Conservation (phyloP, 192 early-diverging fungal species). For the Coemansia sp. region DNA sequence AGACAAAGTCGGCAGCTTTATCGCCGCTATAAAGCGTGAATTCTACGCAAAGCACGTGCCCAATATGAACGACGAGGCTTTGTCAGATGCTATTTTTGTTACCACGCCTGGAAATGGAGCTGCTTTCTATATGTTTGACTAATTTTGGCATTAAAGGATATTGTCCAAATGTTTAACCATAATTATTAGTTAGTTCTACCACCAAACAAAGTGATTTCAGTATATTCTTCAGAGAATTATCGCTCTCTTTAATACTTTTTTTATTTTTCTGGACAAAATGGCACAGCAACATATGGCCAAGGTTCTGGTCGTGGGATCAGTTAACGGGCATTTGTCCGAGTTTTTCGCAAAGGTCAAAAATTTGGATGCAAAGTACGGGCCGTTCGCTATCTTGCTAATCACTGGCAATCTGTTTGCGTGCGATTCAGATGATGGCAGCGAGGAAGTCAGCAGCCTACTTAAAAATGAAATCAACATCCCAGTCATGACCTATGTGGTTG, state of each 20-base stretch:
- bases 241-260: background rate
- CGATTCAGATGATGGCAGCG: constrained; percentile 37
- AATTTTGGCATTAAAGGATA: background rate
- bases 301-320: constrained; percentile 69
- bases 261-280: background rate
- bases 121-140: constrained; percentile 12
- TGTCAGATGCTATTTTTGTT: constrained; percentile 59
- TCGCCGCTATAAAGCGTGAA: constrained; percentile 61
- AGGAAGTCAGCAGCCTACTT: constrained; percentile 58
- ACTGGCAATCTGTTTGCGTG: constrained; percentile 78
- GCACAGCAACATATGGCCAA: constrained; percentile 13
- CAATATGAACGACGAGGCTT: constrained; percentile 41
- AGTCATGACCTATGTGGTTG: constrained; percentile 72
- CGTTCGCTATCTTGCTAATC: constrained; percentile 81
- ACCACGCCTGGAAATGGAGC: constrained; percentile 31
- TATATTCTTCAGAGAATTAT: no score
- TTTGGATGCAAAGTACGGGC: constrained; percentile 79
- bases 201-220: no score
- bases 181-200: no score
- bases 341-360: constrained; percentile 73
- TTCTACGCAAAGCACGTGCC: constrained; percentile 64
- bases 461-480: constrained; percentile 64
- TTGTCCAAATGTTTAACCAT: no score
- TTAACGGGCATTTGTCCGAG: constrained; percentile 66
- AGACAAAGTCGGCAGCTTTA: constrained; percentile 62